These are phyloP conservation scores for Chaetothyriales sp. DNA, from an alignment of 2,329 filamentous ascomycete genomes.

Conservation along the genomic window DNA sequence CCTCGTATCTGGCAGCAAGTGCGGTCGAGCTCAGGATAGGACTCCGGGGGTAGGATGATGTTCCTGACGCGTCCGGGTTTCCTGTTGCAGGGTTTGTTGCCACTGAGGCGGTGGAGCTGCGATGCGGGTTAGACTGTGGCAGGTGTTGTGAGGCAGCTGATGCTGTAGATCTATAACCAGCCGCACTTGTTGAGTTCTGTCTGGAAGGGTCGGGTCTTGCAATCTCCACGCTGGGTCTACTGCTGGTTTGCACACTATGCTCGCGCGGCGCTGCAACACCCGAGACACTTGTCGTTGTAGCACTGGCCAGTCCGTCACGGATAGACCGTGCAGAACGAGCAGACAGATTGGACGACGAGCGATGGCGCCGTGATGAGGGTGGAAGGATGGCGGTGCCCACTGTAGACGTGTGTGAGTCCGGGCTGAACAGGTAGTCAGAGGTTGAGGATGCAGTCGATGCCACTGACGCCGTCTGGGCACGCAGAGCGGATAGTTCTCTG, in stretches of 20 bases:
- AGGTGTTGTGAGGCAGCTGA: slow-evolving; percentile 10
- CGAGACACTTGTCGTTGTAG: slow-evolving; percentile 20
- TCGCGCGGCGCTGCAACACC: slow-evolving; percentile 32
- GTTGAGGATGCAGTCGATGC: slow-evolving; percentile 45
- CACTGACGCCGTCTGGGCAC: slow-evolving; percentile 49
- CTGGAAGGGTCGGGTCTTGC: slow-evolving; percentile 23
- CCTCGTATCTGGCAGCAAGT: slow-evolving; percentile 27
- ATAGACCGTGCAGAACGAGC: slow-evolving; percentile 24
- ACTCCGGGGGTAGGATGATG: slow-evolving; percentile 13
- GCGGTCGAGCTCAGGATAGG: slow-evolving; percentile 20
- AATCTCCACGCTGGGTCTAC: slow-evolving; percentile 10
- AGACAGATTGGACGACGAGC: slow-evolving; percentile 41
- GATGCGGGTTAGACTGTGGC: slow-evolving; percentile 8
- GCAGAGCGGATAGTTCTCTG: slow-evolving; percentile 72
- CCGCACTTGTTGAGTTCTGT: slow-evolving; percentile 28
- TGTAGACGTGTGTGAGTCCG: slow-evolving; percentile 21
- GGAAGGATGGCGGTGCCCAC: slow-evolving; percentile 34
- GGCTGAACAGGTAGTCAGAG: slow-evolving; percentile 30
- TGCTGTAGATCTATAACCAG: slow-evolving; percentile 14
- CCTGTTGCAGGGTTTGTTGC: neutral
- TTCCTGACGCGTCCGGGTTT: neutral
- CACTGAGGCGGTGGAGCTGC: slow-evolving; percentile 10
- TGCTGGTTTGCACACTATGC: slow-evolving; percentile 10
- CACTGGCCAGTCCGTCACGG: slow-evolving; percentile 14
- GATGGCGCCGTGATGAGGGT: slow-evolving; percentile 40